Conservation (phyloP, 2,329 filamentous ascomycete genomes). For the Xenoacremonium recifei region DNA sequence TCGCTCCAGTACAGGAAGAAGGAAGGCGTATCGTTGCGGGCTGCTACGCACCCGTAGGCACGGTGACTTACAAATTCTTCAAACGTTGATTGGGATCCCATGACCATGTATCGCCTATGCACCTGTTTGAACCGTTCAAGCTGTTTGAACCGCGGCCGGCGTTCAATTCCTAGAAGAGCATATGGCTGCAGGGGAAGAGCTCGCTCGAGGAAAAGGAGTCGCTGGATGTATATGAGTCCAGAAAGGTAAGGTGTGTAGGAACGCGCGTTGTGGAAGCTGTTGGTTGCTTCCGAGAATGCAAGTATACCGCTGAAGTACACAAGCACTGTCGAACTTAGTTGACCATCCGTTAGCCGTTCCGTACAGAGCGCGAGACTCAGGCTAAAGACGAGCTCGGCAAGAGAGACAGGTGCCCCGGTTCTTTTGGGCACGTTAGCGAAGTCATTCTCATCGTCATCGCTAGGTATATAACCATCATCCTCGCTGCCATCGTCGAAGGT, state of each 20-base stretch:
- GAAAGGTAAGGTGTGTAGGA: background rate
- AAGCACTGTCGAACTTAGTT: conserved; percentile 5
- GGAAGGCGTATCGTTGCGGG: background rate
- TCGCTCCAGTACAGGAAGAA: background rate
- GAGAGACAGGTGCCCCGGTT: no score
- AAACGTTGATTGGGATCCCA: background rate
- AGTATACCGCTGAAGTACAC: conserved; percentile 11
- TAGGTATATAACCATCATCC: background rate
- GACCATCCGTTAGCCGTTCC: conserved; percentile 1
- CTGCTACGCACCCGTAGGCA: background rate
- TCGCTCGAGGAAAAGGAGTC: conserved; percentile 3
- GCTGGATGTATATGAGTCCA: conserved; percentile 1
- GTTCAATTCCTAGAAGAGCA: background rate
- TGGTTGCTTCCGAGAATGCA: background rate
- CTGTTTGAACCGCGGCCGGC: background rate
- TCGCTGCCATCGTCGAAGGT: no score
- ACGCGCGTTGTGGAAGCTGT: background rate
- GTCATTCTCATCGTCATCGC: background rate
- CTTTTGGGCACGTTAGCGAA: background rate
- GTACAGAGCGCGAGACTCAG: conserved; percentile 2
- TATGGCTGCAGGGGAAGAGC: background rate
- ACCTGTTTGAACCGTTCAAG: background rate
- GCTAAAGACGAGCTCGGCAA: conserved; percentile 1
- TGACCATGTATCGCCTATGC: background rate
- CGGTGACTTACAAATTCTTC: background rate